These are phyloP conservation scores for Coffea humblotiana DNA, from an alignment of 305 asterid genomes.

Conservation along the genomic window DNA sequence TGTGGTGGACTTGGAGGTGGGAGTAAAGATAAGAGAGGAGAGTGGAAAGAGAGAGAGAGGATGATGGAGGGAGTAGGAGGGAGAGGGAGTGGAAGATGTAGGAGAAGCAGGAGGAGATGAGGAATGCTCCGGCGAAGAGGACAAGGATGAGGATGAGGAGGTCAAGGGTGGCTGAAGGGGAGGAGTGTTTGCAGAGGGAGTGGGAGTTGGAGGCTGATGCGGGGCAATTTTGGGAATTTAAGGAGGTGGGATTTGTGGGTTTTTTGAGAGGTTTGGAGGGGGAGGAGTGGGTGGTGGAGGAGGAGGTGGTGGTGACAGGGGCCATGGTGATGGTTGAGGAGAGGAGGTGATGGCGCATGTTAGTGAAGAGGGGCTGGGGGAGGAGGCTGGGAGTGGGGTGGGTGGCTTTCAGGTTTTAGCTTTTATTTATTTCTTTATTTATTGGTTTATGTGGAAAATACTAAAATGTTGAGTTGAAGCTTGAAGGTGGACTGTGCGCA, in stretches of 20 bases:
- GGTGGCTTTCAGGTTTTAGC: neutral
- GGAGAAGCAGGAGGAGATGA: slow-evolving; percentile 66
- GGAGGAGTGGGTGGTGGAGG: slow-evolving; percentile 16
- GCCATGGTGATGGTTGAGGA: slow-evolving; percentile 38
- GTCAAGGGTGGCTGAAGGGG: slow-evolving; percentile 89
- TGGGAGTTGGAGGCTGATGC: slow-evolving; percentile 28
- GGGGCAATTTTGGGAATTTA: slow-evolving; percentile 18
- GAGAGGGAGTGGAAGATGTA: slow-evolving; percentile 67
- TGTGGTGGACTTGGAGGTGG: slow-evolving; percentile 42
- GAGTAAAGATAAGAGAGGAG: slow-evolving; percentile 28
- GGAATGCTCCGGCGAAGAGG: slow-evolving; percentile 69
- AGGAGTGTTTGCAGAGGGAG: slow-evolving; percentile 61
- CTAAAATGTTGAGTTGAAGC: neutral
- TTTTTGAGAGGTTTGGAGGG: slow-evolving; percentile 30
- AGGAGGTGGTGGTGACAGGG: slow-evolving; percentile 25
- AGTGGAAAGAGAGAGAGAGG: slow-evolving; percentile 35
- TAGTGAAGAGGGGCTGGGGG: slow-evolving; percentile 24
- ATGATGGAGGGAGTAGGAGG: slow-evolving; percentile 48
- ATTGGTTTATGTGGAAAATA: slow-evolving; percentile 11
- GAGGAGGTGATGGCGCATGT: slow-evolving; percentile 55
- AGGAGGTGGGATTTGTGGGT: slow-evolving; percentile 23
- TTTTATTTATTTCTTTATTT: slow-evolving; percentile 6
- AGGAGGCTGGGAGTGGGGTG: neutral
- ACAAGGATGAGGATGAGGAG: slow-evolving; percentile 76
- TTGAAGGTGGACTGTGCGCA: slow-evolving; percentile 3